Evolutionary conservation across 2,329 filamentous ascomycete genomes (phyloP).

Genomic region (Trichoderma pleuroti): DNA sequence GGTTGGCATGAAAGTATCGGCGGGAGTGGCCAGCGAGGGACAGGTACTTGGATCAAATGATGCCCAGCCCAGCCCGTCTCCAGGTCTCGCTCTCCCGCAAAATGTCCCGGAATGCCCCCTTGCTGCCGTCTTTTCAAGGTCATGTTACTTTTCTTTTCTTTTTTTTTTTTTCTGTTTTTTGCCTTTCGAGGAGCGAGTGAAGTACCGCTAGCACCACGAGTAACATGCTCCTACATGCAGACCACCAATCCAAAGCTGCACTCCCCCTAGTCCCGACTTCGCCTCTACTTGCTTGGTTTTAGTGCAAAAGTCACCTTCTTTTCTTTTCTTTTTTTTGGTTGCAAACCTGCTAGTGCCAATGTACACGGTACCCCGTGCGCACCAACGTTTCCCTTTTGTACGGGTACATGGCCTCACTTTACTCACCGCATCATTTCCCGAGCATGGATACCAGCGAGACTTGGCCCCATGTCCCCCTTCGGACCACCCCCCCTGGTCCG

Average conservation of each 20-base stretch:
- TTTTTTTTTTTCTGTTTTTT: neutral
- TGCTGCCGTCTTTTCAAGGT: neutral
- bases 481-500: neutral
- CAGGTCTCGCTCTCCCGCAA: neutral
- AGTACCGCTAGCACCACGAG: neutral
- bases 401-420: neutral
- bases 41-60: neutral
- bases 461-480: neutral
- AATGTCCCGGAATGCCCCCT: neutral
- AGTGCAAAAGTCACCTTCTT: neutral
- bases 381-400: neutral
- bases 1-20: neutral
- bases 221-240: neutral
- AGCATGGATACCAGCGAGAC: constrained; percentile 3
- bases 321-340: too few relatives aligned
- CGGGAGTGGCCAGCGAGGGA: neutral
- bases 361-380: neutral
- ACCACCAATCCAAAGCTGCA: neutral
- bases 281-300: neutral
- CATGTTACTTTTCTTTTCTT: neutral
- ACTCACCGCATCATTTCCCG: constrained; percentile 17
- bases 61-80: neutral
- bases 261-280: neutral
- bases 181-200: neutral
- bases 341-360: neutral